Evolutionary conservation across 1,284 basidiomycete genomes (phyloP).

Genomic region (Trametes versicolor): DNA sequence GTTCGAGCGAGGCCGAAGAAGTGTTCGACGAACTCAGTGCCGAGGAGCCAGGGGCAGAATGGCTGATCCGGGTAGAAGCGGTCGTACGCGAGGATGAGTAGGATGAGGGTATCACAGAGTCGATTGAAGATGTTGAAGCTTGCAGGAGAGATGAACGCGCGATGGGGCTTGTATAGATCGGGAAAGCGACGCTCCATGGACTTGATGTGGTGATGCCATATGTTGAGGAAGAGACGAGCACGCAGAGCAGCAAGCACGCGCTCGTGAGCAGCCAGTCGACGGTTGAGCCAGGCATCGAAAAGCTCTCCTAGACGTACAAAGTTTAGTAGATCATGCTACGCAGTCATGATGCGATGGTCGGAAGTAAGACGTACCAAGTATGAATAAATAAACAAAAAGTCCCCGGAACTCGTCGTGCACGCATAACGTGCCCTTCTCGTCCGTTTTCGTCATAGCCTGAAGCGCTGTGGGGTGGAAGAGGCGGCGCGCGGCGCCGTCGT

Average conservation of each 20-base stretch:
- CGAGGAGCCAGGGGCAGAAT: slow-evolving; percentile 26
- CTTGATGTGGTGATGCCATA: slow-evolving; percentile 19
- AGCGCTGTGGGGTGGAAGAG: slow-evolving; percentile 36
- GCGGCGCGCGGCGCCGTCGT: slow-evolving; percentile 41
- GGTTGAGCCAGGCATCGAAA: slow-evolving; percentile 38
- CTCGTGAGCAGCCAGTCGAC: slow-evolving; percentile 24
- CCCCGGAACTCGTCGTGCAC: slow-evolving; percentile 34
- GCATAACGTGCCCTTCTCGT: background rate
- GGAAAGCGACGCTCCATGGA: slow-evolving; percentile 34
- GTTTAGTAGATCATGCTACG: background rate
- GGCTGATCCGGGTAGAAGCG: slow-evolving; percentile 34
- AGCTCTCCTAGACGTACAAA: slow-evolving; percentile 21
- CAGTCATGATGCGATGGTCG: background rate
- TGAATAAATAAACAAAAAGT: slow-evolving; percentile 39
- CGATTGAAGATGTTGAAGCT: slow-evolving; percentile 43
- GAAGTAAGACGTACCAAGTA: slow-evolving; percentile 30
- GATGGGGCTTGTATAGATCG: slow-evolving; percentile 31
- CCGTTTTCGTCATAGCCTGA: background rate
- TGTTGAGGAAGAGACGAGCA: slow-evolving; percentile 39
- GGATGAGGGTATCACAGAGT: slow-evolving; percentile 38
- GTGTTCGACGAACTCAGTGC: slow-evolving; percentile 43
- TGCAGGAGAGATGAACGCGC: slow-evolving; percentile 40
- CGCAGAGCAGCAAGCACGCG: slow-evolving; percentile 36
- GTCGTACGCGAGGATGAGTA: slow-evolving; percentile 30
- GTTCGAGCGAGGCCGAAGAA: slow-evolving; percentile 42